These are phyloP conservation scores for Cladosporium sp. DNA, from an alignment of 2,329 filamentous ascomycete genomes.

Conservation along the genomic window DNA sequence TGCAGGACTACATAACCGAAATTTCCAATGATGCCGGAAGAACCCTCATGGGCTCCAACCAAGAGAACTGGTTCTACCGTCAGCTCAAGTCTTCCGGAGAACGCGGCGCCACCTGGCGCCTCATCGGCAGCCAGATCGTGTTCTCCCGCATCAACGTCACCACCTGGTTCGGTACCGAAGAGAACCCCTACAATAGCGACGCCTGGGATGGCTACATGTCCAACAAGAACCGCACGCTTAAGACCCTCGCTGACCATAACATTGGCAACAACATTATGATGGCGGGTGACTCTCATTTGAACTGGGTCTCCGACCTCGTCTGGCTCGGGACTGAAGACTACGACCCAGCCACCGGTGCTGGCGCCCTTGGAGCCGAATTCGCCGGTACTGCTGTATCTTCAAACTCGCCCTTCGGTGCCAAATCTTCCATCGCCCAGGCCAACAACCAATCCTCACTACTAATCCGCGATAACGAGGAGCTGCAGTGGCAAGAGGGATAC, in stretches of 20 bases:
- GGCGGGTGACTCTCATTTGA: constrained; percentile 65
- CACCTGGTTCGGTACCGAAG: constrained; percentile 37
- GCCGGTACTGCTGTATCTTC: constrained; percentile 66
- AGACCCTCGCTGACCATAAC: constrained; percentile 60
- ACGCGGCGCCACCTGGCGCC: constrained; percentile 66
- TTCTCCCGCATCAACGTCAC: constrained; percentile 58
- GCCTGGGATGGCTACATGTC: constrained; percentile 65
- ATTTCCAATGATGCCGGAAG: constrained; percentile 33
- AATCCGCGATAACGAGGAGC: constrained; percentile 55
- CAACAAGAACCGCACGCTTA: constrained; percentile 68
- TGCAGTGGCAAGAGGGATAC: constrained; percentile 70
- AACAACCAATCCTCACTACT: constrained; percentile 48
- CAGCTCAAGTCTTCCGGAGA: constrained; percentile 42
- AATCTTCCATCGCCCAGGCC: constrained; percentile 53
- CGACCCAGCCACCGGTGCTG: constrained; percentile 40
- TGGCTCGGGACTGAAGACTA: constrained; percentile 44
- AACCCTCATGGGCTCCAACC: constrained; percentile 29
- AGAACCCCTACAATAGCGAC: constrained; percentile 49
- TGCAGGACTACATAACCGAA: constrained; percentile 28
- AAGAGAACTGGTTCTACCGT: constrained; percentile 54
- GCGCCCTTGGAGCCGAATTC: constrained; percentile 47
- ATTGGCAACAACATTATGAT: constrained; percentile 72
- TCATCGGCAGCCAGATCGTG: constrained; percentile 69
- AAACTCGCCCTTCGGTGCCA: constrained; percentile 54
- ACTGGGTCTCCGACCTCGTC: constrained; percentile 51